Base-by-base conservation (phyloP, 2,329 filamentous ascomycete species). In the Pseudodiploospora longispora region DNA sequence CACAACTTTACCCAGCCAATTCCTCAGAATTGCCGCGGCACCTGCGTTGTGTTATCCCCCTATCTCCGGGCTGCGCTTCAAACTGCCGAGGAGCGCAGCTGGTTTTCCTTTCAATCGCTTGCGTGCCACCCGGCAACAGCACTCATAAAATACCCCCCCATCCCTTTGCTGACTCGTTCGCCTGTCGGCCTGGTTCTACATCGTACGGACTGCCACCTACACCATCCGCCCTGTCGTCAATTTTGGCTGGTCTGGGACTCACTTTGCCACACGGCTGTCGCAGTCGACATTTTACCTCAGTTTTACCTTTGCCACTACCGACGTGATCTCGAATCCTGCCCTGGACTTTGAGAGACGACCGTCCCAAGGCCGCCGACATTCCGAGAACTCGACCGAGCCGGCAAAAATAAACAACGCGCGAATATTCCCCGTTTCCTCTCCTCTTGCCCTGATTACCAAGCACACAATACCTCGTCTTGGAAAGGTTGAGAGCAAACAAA, bases 1-100 rank as follows among this genome's bases (percentile, higher is more conserved):
- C 57, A 60, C 57, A 58, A 47, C 34, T 35, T 46, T 55, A 27
- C 42, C 44, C 57, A 52, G 53, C 49, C 56, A 58, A 59, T 59
- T 60, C 52, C 49, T 8, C 46, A 51, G 57, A 54, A 59, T 59
- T 59, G 55, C 42, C 40, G 36, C 38, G 38, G 30, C 46, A 32
- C 34, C 32, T 46, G 45, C 48, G 44, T 38, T 47, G 38, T 49
- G 38, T 47, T 47, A 40, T 45, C 42, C 38, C 47, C 38, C 47
- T 42, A 41, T 46, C 43, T 40, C 40, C 48, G 46, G 47, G 46
- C 45, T 49, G 46, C 50, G 45, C 51, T 50, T 51, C 30, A 44
- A 47, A 43, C 47, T 50, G 47, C 48, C 27, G 46, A 46, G 45
- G 47, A 47, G 50, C 46, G 46, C 47, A 46, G 47, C 47, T 48